Percentiles rank a stretch among this genome's conserved stretches.
Evolutionary conservation across 352 stramenopile genomes (phyloP).

Genomic region (Phytophthora pluvialis): DNA sequence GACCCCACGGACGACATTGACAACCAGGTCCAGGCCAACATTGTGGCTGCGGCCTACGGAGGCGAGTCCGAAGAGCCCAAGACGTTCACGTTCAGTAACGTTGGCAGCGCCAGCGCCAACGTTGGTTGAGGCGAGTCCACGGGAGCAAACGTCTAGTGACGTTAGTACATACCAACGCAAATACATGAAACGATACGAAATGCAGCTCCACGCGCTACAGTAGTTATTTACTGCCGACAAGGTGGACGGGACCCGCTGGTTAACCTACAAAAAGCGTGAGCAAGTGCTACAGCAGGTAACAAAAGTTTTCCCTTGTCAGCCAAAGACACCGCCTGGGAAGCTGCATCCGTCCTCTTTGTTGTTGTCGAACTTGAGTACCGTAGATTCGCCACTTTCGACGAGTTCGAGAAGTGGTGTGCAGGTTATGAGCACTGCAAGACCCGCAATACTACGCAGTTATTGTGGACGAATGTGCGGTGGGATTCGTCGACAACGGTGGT

Average conservation of each 20-base stretch:
- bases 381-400: slow-evolving; percentile 12
- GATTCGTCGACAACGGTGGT: slow-evolving; percentile 26
- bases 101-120: slow-evolving; percentile 6
- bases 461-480: slow-evolving; percentile 14
- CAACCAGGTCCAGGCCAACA: slow-evolving; percentile 21
- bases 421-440: neutral
- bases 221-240: too few species aligned
- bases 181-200: neutral
- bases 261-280: too few species aligned
- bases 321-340: too few species aligned
- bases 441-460: slow-evolving; percentile 28
- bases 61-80: slow-evolving; percentile 8
- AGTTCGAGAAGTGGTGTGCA: slow-evolving; percentile 22
- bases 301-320: too few species aligned
- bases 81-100: slow-evolving; percentile 15
- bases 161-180: neutral
- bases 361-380: neutral
- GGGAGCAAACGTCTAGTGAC: too few species aligned
- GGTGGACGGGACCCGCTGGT: too few species aligned
- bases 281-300: too few species aligned
- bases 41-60: slow-evolving; percentile 24
- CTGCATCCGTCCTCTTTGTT: too few species aligned
- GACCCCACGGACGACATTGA: slow-evolving; percentile 23
- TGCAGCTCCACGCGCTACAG: too few species aligned
- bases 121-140: neutral